A percentile compares a stretch with the other conserved stretches of the same genome.
These are phyloP conservation scores for Begonia fuchsioides DNA, from an alignment of 306 rosid species.

Conservation along the genomic window DNA sequence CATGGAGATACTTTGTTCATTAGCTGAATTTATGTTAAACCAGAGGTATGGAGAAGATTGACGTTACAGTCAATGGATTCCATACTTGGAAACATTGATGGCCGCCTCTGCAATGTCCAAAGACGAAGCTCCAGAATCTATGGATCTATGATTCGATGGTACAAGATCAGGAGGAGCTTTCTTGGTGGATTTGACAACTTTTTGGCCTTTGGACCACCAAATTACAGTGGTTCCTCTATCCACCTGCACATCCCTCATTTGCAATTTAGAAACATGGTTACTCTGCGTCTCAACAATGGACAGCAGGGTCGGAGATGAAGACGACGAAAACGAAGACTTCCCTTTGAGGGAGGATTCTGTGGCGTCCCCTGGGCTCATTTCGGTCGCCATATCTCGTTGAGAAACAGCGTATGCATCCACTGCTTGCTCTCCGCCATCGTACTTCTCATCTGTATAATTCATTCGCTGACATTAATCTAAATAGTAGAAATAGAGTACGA, in stretches of 20 bases:
- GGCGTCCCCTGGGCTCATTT: slow-evolving; percentile 44
- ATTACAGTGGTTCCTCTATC: slow-evolving; percentile 41
- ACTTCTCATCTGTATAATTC: slow-evolving; percentile 31
- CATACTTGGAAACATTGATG: slow-evolving; percentile 46
- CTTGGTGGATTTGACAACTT: slow-evolving; percentile 8
- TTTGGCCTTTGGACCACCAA: slow-evolving; percentile 30
- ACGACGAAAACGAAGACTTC: slow-evolving; percentile 15
- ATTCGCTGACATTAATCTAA: slow-evolving; percentile 1
- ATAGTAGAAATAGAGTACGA: too few relatives aligned
- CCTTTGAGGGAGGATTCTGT: slow-evolving; percentile 18
- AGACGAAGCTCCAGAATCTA: slow-evolving; percentile 24
- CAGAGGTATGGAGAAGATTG: background rate
- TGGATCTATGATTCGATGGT: slow-evolving; percentile 18
- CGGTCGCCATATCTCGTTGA: slow-evolving; percentile 48
- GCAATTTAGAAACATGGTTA: slow-evolving; percentile 21
- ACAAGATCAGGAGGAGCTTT: slow-evolving; percentile 14
- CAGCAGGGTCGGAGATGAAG: slow-evolving; percentile 24
- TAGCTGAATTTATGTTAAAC: too few relatives aligned
- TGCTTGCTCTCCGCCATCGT: slow-evolving; percentile 12
- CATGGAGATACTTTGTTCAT: too few relatives aligned
- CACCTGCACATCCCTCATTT: slow-evolving; percentile 69
- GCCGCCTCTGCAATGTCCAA: slow-evolving; percentile 40
- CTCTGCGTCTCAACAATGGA: slow-evolving; percentile 19
- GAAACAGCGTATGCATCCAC: slow-evolving; percentile 20
- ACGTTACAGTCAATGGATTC: background rate